These are phyloP conservation scores for Sugiyamaella sp. DNA, from an alignment of 1,139 yeast species.

Conservation along the genomic window DNA sequence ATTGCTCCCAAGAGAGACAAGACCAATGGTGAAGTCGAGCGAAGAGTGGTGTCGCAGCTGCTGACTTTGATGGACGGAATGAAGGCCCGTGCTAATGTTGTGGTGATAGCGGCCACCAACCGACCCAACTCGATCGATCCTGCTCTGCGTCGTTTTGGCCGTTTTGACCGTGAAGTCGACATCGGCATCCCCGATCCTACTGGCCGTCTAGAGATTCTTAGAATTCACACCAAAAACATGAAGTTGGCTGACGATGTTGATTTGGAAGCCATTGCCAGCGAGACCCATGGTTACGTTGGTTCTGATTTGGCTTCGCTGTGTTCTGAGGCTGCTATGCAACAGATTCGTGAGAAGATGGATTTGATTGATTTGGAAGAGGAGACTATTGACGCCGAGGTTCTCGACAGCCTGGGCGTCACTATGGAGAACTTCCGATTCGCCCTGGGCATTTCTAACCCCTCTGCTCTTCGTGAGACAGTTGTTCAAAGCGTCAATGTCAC, in stretches of 20 bases:
- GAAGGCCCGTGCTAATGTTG: constrained; percentile 97
- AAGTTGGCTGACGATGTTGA: constrained; percentile 94
- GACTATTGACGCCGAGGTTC: constrained; percentile 95
- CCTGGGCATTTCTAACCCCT: constrained; percentile 96
- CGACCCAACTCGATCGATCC: constrained; percentile 99
- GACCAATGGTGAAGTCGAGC: constrained; percentile 98
- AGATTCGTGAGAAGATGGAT: constrained; percentile 99
- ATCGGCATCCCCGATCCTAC: constrained; percentile 99
- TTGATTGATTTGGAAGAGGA: constrained; percentile 96
- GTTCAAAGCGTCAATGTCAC: constrained; percentile 98
- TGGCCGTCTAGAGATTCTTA: constrained; percentile 94
- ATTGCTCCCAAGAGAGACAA: constrained; percentile 99
- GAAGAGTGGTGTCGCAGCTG: constrained; percentile 97
- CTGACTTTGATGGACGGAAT: constrained; percentile 98
- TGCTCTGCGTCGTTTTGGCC: constrained; percentile 96
- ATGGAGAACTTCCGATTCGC: constrained; percentile 99
- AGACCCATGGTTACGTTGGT: constrained; percentile 98
- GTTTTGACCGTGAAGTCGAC: constrained; percentile 98
- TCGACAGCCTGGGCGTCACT: constrained; percentile 95
- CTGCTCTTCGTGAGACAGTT: constrained; percentile 98
- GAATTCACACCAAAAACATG: constrained; percentile 96
- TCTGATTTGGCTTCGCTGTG: constrained; percentile 92
- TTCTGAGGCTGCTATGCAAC: constrained; percentile 99
- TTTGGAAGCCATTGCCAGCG: constrained; percentile 85
- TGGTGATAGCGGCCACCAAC: constrained; percentile 94